Conservation (phyloP, 192 early-diverging fungal species). For the Endogone sp. region DNA sequence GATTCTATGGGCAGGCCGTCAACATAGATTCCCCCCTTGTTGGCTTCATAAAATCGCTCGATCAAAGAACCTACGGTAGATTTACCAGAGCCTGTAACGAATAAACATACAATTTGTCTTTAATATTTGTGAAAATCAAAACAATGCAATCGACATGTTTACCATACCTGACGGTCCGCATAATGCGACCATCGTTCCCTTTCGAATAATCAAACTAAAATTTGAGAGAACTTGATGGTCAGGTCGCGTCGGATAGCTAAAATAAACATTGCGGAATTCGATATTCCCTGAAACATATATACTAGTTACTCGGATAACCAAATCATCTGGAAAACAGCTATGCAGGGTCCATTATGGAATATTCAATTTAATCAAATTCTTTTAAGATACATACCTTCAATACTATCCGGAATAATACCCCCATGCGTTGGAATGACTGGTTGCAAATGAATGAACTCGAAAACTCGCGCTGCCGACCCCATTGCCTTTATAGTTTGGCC, state of each 20-base stretch:
- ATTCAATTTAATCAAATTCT: no score
- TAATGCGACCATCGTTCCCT: slow-evolving; percentile 84
- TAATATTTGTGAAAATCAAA: no score
- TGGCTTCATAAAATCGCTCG: slow-evolving; percentile 76
- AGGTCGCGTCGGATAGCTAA: slow-evolving; percentile 78
- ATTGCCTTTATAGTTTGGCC: slow-evolving; percentile 57
- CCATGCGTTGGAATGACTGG: slow-evolving; percentile 38
- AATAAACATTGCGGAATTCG: slow-evolving; percentile 69
- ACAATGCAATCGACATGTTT: no score
- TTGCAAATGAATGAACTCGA: slow-evolving; percentile 40
- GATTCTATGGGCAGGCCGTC: slow-evolving; percentile 56
- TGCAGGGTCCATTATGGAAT: no score
- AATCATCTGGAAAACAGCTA: no score
- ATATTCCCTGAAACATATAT: slow-evolving; percentile 60
- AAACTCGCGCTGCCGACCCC: slow-evolving; percentile 46
- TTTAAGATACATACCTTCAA: slow-evolving; percentile 24
- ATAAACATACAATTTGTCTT: no score
- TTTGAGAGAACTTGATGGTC: slow-evolving; percentile 75
- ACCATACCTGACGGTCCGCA: slow-evolving; percentile 80
- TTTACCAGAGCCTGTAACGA: slow-evolving; percentile 55
- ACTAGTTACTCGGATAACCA: no score
- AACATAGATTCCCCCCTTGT: slow-evolving; percentile 54
- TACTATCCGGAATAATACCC: slow-evolving; percentile 26
- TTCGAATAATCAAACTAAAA: slow-evolving; percentile 62
- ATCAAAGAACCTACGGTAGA: slow-evolving; percentile 69